phyloP scores from a whole-genome alignment of 2,329 filamentous ascomycete species.

The Botrytis squamosa region DNA sequence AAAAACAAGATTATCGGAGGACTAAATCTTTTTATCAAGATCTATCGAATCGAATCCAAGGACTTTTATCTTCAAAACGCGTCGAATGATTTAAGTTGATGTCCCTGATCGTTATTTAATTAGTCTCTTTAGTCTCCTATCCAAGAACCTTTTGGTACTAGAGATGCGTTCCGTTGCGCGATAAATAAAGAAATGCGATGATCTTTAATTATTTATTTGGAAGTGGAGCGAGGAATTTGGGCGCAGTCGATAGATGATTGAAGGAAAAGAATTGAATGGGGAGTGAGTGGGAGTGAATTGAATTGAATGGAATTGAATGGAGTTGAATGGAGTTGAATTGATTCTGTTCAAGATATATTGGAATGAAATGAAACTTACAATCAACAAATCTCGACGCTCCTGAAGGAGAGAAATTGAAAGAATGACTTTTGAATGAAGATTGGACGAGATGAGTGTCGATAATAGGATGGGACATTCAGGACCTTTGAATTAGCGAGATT shows the following conservation, averaged over 20 bases:
- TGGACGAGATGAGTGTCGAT: constrained; percentile 18
- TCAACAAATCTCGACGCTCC: constrained; percentile 21
- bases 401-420: constrained; percentile 21
- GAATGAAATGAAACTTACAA: constrained; percentile 20
- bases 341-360: neutral
- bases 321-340: neutral
- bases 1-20: constrained; percentile 22
- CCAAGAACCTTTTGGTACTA: constrained; percentile 1
- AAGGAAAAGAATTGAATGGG: neutral
- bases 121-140: constrained; percentile 17
- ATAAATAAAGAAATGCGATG: constrained; percentile 10
- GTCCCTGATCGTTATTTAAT: constrained; percentile 17
- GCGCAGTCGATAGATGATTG: neutral
- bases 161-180: constrained; percentile 12
- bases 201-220: neutral
- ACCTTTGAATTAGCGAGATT: constrained; percentile 23
- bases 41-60: constrained; percentile 20
- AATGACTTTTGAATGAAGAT: constrained; percentile 19
- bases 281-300: neutral
- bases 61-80: constrained; percentile 26
- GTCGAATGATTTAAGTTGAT: constrained; percentile 26
- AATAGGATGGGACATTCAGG: constrained; percentile 20
- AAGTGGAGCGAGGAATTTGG: neutral
- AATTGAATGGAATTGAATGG: neutral
- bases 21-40: constrained; percentile 6